These are phyloP conservation scores for Diaporthe ilicicola DNA, from an alignment of 2,329 filamentous ascomycete species.

Conservation along the genomic window DNA sequence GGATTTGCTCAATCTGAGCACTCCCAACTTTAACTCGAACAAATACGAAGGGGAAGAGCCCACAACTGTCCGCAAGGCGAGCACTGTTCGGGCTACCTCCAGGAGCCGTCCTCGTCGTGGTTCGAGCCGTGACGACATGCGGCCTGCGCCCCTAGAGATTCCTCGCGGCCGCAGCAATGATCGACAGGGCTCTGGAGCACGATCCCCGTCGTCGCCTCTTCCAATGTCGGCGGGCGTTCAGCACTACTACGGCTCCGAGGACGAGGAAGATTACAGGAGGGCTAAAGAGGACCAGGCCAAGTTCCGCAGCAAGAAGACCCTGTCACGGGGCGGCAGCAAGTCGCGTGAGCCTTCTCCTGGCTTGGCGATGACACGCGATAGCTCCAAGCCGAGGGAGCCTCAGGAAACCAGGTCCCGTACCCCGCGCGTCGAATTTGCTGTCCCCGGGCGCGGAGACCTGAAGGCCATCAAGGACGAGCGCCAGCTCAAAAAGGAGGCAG, in stretches of 20 bases:
- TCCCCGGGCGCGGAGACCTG: slow-evolving; percentile 62
- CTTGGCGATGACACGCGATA: slow-evolving; percentile 37
- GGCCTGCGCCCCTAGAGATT: slow-evolving; percentile 53
- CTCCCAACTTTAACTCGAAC: slow-evolving; percentile 46
- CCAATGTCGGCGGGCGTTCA: slow-evolving; percentile 71
- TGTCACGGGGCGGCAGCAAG: slow-evolving; percentile 30
- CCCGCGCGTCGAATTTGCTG: slow-evolving; percentile 48
- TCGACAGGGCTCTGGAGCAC: slow-evolving; percentile 64
- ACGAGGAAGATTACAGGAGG: slow-evolving; percentile 68
- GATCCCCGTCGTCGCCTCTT: slow-evolving; percentile 83
- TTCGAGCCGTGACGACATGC: slow-evolving; percentile 59
- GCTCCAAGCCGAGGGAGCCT: slow-evolving; percentile 39
- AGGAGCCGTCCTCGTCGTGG: slow-evolving; percentile 47
- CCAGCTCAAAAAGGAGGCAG: slow-evolving; percentile 74
- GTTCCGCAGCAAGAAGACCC: slow-evolving; percentile 63
- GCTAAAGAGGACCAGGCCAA: slow-evolving; percentile 63
- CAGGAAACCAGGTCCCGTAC: slow-evolving; percentile 43
- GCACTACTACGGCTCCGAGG: slow-evolving; percentile 66
- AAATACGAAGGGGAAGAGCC: slow-evolving; percentile 48
- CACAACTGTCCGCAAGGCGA: slow-evolving; percentile 54
- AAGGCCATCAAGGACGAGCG: slow-evolving; percentile 66
- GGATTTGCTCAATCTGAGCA: slow-evolving; percentile 73
- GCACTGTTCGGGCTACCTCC: slow-evolving; percentile 43
- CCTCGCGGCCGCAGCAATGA: slow-evolving; percentile 69
- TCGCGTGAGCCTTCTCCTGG: slow-evolving; percentile 38